phyloP scores from a whole-genome alignment of 2,329 filamentous ascomycete genomes.

The Pseudocercospora vitis region DNA sequence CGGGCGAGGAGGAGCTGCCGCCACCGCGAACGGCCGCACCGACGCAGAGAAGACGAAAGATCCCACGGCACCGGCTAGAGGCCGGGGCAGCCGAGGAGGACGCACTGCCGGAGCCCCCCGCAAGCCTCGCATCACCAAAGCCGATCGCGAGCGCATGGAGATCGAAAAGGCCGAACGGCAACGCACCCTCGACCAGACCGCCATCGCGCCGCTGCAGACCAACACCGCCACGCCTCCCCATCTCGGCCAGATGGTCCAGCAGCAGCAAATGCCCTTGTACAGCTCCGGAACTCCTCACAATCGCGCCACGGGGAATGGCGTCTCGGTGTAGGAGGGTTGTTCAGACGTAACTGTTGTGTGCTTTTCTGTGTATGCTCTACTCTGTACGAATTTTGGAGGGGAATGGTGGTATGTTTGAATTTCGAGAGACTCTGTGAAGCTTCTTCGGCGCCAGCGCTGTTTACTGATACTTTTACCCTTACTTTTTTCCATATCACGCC shows the following conservation, averaged over 20 bases:
- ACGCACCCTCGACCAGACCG: slow-evolving; percentile 37
- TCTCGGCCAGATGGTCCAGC: background rate
- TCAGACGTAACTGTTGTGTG: too few relatives aligned
- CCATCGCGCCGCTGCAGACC: background rate
- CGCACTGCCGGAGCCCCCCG: slow-evolving; percentile 71
- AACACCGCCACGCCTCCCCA: slow-evolving; percentile 4
- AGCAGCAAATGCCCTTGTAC: background rate
- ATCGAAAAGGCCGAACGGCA: slow-evolving; percentile 77
- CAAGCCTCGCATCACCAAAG: slow-evolving; percentile 84
- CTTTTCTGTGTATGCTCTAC: too few relatives aligned
- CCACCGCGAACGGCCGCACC: slow-evolving; percentile 38
- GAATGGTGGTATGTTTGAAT: too few relatives aligned
- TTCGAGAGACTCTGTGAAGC: too few relatives aligned
- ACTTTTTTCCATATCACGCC: too few relatives aligned
- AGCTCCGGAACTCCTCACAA: too few relatives aligned
- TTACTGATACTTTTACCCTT: too few relatives aligned
- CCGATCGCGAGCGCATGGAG: slow-evolving; percentile 77
- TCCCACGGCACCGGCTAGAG: slow-evolving; percentile 34
- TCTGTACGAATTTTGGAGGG: too few relatives aligned
- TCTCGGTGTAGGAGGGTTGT: too few relatives aligned
- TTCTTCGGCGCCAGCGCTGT: too few relatives aligned
- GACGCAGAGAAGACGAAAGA: slow-evolving; percentile 33
- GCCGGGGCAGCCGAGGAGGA: slow-evolving; percentile 60
- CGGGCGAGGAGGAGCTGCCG: slow-evolving; percentile 51
- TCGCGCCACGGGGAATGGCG: too few relatives aligned